Evolutionary conservation across 2,329 filamentous ascomycete genomes (phyloP).

Genomic region (Exophiala sp.): DNA sequence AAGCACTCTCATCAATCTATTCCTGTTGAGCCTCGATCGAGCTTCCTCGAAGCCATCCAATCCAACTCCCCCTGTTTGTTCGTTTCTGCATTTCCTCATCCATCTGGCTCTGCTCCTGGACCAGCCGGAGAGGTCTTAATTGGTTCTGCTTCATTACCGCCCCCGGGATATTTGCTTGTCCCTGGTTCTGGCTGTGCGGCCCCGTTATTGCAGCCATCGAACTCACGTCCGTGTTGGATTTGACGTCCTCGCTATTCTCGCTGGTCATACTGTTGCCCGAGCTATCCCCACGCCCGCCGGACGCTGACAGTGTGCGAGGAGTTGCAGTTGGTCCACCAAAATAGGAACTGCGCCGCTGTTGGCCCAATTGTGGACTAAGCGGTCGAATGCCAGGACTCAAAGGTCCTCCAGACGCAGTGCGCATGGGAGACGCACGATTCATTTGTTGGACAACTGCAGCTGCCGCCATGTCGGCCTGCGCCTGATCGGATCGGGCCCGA

Average conservation of each 20-base stretch:
- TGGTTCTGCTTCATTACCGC: conserved; percentile 63
- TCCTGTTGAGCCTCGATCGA: conserved; percentile 22
- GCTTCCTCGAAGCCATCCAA: conserved; percentile 37
- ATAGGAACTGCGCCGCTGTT: conserved; percentile 49
- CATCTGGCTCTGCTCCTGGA: conserved; percentile 63
- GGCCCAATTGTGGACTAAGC: conserved; percentile 45
- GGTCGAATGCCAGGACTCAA: conserved; percentile 49
- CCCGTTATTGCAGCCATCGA: conserved; percentile 34
- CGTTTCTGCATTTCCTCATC: conserved; percentile 42
- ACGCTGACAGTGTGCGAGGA: conserved; percentile 32
- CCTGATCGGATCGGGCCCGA: conserved; percentile 46
- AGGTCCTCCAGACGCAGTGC: conserved; percentile 46
- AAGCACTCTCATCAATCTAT: neutral
- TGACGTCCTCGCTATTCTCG: conserved; percentile 42
- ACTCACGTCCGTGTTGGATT: conserved; percentile 44
- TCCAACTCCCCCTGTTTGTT: conserved; percentile 44
- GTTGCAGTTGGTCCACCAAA: conserved; percentile 42
- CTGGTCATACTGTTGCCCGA: conserved; percentile 52
- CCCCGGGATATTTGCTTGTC: conserved; percentile 59
- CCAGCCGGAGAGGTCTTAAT: conserved; percentile 75
- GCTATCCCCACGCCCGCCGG: conserved; percentile 56
- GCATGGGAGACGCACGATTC: conserved; percentile 63
- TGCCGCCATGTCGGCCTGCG: conserved; percentile 39
- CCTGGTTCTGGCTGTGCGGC: conserved; percentile 34
- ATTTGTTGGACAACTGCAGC: conserved; percentile 80